These are phyloP conservation scores for Climacium dendroides DNA, from an alignment of 225 moss, liverwort and hornwort species.

Conservation along the genomic window DNA sequence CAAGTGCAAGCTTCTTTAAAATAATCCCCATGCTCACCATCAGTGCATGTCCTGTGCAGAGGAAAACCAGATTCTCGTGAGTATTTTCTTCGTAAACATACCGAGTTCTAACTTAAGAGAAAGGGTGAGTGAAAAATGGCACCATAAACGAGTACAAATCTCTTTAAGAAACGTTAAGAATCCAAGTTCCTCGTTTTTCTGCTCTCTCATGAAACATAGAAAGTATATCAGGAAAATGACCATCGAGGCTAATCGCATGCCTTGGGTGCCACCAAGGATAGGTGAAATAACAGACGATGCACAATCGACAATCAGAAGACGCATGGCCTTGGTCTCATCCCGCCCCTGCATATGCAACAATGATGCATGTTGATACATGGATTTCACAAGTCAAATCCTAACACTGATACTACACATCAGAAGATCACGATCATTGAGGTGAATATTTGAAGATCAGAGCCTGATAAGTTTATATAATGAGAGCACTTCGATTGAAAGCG, in stretches of 20 bases:
- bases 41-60: conserved; percentile 64
- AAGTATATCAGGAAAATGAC: neutral
- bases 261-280: conserved; percentile 72
- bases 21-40: conserved; percentile 73
- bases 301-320: conserved; percentile 79
- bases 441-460: neutral
- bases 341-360: conserved; percentile 17
- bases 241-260: conserved; percentile 6
- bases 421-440: neutral
- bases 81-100: neutral
- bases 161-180: neutral
- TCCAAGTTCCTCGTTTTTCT: neutral
- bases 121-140: neutral
- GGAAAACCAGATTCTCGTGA: neutral
- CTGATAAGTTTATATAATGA: neutral
- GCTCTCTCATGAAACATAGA: neutral
- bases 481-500: neutral
- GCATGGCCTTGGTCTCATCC: conserved; percentile 21
- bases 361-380: neutral
- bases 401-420: neutral
- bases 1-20: conserved; percentile 66
- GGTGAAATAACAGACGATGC: conserved; percentile 81
- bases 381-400: neutral
- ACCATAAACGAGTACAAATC: neutral
- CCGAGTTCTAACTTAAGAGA: neutral